Evolutionary conservation across 257 asterid species (phyloP).

Genomic region (Solanum chilense): DNA sequence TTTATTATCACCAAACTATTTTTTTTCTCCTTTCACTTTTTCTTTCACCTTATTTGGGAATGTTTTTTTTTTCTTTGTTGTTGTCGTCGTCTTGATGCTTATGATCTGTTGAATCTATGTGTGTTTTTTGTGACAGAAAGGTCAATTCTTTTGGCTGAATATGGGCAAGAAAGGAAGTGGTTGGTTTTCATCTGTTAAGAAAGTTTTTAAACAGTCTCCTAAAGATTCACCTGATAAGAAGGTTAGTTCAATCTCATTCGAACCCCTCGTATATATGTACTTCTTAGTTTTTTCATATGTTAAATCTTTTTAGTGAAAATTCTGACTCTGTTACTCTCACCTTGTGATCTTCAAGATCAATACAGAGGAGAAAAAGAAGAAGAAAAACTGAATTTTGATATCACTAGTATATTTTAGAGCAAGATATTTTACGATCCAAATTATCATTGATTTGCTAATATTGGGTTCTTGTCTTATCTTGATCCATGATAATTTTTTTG

Average conservation of each 20-base stretch:
- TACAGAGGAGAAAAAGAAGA: not conserved
- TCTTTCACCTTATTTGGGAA: not conserved
- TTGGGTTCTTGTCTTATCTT: not conserved
- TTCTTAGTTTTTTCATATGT: not conserved
- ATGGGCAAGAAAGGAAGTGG: constrained; percentile 82
- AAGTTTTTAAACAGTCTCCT: constrained; percentile 66
- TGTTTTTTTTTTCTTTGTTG: not conserved
- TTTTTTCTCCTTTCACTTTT: not conserved
- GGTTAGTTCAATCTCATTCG: constrained; percentile 23
- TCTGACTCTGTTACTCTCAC: not conserved
- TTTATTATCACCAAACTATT: not conserved
- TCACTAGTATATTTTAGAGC: not conserved
- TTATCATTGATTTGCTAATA: not conserved
- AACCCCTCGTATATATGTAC: not conserved
- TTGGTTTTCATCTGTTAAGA: constrained; percentile 82
- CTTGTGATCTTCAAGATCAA: not conserved
- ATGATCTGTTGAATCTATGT: not conserved
- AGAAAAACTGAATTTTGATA: not conserved
- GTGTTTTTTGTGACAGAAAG: not conserved
- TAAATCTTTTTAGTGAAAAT: too few relatives aligned
- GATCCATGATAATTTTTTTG: not conserved
- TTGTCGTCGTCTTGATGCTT: not conserved
- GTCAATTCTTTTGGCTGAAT: not conserved
- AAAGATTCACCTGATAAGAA: constrained; percentile 48
- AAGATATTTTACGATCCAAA: not conserved